Evolutionary conservation across 2,329 filamentous ascomycete species (phyloP).

Genomic region (Coniochaeta pulveracea): DNA sequence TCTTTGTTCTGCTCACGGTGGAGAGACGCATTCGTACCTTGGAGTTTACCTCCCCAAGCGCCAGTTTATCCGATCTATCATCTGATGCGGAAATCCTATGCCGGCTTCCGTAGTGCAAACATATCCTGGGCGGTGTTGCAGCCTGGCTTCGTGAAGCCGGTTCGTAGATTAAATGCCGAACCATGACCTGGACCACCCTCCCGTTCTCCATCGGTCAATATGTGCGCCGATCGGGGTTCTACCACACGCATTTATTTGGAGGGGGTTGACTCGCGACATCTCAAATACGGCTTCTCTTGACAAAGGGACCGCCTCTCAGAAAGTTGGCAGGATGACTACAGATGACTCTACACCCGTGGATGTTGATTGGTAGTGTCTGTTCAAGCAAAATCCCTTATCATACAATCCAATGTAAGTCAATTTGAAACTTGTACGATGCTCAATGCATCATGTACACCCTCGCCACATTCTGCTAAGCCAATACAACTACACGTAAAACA

Average conservation of each 20-base stretch:
- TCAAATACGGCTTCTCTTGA: not conserved
- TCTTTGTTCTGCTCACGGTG: too few relatives aligned
- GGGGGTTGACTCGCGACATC: not conserved
- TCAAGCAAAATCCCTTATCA: too few relatives aligned
- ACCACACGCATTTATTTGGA: constrained; percentile 2
- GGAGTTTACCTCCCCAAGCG: too few relatives aligned
- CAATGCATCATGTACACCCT: not conserved
- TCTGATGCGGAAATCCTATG: too few relatives aligned
- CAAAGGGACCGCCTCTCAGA: not conserved
- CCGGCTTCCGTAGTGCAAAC: too few relatives aligned
- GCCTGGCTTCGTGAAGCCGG: too few relatives aligned
- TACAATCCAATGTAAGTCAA: not conserved
- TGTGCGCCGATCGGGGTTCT: not conserved
- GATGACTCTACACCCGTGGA: not conserved
- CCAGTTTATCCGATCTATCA: too few relatives aligned
- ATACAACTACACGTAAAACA: too few relatives aligned
- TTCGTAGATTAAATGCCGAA: constrained; percentile 1
- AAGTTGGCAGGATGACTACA: not conserved
- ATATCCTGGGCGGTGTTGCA: too few relatives aligned
- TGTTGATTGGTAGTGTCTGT: not conserved
- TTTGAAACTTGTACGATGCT: not conserved
- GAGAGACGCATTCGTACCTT: too few relatives aligned
- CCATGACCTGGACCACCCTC: not conserved
- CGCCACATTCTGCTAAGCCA: not conserved
- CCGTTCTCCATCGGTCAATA: not conserved